phyloP scores from a whole-genome alignment of 306 rosid genomes.

The Carpinus fangiana region DNA sequence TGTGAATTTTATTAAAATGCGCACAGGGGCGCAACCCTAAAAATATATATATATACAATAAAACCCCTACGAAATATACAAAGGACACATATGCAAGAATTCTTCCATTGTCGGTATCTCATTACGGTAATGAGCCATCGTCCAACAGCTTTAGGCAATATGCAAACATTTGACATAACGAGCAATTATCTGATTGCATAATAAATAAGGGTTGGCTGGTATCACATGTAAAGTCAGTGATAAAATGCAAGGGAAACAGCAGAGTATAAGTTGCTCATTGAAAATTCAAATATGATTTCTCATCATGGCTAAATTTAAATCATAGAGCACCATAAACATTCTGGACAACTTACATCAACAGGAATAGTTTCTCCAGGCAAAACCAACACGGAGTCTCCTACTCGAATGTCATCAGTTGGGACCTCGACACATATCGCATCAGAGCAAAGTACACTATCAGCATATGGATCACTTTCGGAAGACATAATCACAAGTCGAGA shows the following conservation, averaged over 20 bases:
- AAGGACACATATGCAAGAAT: no score
- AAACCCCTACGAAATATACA: no score
- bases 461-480: slow-evolving; percentile 61
- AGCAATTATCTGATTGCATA: not conserved
- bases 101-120: no score
- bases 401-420: slow-evolving; percentile 91
- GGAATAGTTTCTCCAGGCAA: slow-evolving; percentile 97
- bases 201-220: not conserved
- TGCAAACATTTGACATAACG: not conserved
- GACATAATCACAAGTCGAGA: slow-evolving; percentile 88
- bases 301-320: not conserved
- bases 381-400: slow-evolving; percentile 90
- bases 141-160: not conserved
- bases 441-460: slow-evolving; percentile 64
- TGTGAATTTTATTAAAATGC: no score
- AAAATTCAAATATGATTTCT: not conserved
- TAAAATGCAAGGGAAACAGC: not conserved
- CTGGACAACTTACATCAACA: slow-evolving; percentile 72
- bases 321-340: slow-evolving; percentile 22
- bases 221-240: not conserved
- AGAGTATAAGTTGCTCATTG: not conserved
- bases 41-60: no score
- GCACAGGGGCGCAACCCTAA: no score
- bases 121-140: no score
- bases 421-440: slow-evolving; percentile 80